These are phyloP conservation scores for Durusdinium trenchii DNA, from an alignment of 73 alveolate species.

Conservation along the genomic window DNA sequence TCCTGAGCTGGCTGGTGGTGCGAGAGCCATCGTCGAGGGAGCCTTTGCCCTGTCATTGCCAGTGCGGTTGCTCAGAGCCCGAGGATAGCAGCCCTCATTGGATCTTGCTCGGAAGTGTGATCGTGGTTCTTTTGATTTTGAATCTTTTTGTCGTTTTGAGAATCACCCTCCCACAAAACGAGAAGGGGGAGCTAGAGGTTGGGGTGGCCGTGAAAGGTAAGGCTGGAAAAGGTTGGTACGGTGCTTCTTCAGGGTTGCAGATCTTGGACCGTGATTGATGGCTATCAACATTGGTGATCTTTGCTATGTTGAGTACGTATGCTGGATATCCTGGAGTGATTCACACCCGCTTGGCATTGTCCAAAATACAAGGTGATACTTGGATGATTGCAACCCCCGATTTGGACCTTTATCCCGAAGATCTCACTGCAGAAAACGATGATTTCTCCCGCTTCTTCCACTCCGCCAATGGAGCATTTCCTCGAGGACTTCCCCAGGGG, in stretches of 20 bases:
- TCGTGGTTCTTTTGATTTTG: no score
- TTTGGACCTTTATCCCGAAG: not conserved
- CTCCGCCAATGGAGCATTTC: not conserved
- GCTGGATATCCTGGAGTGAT: constrained; percentile 2
- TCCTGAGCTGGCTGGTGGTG: no score
- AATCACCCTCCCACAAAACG: not conserved
- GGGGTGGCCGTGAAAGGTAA: not conserved
- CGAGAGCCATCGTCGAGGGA: no score
- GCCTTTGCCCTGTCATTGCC: no score
- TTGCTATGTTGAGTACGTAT: not conserved
- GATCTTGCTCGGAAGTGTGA: no score
- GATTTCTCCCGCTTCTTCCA: not conserved
- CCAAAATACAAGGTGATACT: not conserved
- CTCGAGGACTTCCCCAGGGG: not conserved
- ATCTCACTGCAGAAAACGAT: not conserved
- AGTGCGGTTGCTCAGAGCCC: no score
- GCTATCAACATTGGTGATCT: not conserved
- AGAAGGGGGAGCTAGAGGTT: not conserved
- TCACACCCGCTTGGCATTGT: not conserved
- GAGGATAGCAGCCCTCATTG: no score
- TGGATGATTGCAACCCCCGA: constrained; percentile 23
- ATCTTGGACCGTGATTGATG: not conserved
- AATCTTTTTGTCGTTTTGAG: not conserved
- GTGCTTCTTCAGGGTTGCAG: not conserved
- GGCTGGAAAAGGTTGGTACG: constrained; percentile 16